Evolutionary conservation across 1,284 basidiomycete species (phyloP), one percentile per base, ranked within the genome.

Genomic region (Marasmius tenuissimus): DNA sequence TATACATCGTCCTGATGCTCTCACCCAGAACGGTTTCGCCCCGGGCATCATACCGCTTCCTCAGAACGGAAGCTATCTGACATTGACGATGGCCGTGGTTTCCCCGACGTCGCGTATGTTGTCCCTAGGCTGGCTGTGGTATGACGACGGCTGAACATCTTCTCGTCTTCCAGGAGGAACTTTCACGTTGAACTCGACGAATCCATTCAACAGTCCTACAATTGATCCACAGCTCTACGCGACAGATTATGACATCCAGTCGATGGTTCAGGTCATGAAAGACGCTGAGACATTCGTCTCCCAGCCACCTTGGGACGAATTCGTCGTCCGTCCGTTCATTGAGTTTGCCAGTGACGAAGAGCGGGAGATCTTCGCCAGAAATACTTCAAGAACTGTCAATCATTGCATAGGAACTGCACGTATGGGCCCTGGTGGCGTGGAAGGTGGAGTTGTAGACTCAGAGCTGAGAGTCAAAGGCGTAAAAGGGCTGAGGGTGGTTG

Each of bases 141-240:
- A 38, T 14, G 22, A 11, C 37, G 22, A n/a, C n/a, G 38, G 5
- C 11, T 22, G 8, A 9, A 9, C 33, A 9, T n/a, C 14, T 42
- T 14, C 6, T 45, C 35, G n/a, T 35, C 2, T 33, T 14, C 11
- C 35, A 65, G 64, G 64, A 8, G 64, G 64, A 3, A 47, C 38
- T 5, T 27, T 65, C 6, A 61, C 60, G 5, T 40, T 66, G 22
- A 58, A 58, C 12, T 70, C 71, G 4, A 59, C 67, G 12, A 63
- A 70, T 53, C 72, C 73, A 0, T 74, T 72, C 59, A 67, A 62
- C 10, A 37, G 59, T 14, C 77, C 76, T 1, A 40, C 70, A 45
- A 74, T 78, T 58, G 65, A 76, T 63, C 71, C 72, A 2, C 62
- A 61, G 20, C 66, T 72, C 45, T 62, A 75, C n/a, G 37, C 63